Percentiles rank a stretch among this genome's conserved stretches.
These are phyloP conservation scores for Modicella reniformis DNA, from an alignment of 371 early-diverging fungal genomes.

Conservation along the genomic window DNA sequence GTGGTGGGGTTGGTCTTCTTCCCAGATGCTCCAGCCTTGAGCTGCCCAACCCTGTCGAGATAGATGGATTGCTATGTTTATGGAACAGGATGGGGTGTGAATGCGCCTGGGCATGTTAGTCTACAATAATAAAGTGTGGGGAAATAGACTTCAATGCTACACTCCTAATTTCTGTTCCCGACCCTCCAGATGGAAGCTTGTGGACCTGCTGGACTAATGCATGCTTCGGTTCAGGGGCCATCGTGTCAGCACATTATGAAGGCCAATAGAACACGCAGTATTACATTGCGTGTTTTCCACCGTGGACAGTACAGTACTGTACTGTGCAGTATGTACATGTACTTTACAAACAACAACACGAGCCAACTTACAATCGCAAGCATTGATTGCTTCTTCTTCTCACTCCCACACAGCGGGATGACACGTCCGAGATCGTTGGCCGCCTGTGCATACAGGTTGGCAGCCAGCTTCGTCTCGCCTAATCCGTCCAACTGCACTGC, in stretches of 20 bases:
- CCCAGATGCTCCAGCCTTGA: no score
- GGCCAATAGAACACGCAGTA: no score
- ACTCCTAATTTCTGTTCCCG: no score
- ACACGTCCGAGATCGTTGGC: conserved; percentile 53
- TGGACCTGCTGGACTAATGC: no score
- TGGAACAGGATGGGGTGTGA: background rate
- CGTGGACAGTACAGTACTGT: no score
- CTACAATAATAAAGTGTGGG: no score
- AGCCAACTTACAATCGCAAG: conserved; percentile 46
- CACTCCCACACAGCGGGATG: conserved; percentile 53
- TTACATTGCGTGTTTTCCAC: background rate
- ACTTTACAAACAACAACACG: background rate
- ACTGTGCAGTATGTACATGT: no score
- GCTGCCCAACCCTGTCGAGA: conserved; percentile 47
- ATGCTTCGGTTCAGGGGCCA: no score
- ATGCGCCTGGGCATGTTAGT: background rate
- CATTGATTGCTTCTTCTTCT: conserved; percentile 56
- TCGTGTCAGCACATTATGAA: no score
- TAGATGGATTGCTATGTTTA: conserved; percentile 47
- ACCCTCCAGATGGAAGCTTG: no score
- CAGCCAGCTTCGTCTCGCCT: conserved; percentile 44
- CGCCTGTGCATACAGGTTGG: conserved; percentile 52
- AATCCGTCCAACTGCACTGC: conserved; percentile 54
- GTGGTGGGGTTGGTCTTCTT: no score
- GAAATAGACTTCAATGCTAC: no score